Percentiles rank a stretch among this genome's conserved stretches.
phyloP scores from a whole-genome alignment of 2,329 filamentous ascomycete genomes.

The Colletotrichum endophyticum region DNA sequence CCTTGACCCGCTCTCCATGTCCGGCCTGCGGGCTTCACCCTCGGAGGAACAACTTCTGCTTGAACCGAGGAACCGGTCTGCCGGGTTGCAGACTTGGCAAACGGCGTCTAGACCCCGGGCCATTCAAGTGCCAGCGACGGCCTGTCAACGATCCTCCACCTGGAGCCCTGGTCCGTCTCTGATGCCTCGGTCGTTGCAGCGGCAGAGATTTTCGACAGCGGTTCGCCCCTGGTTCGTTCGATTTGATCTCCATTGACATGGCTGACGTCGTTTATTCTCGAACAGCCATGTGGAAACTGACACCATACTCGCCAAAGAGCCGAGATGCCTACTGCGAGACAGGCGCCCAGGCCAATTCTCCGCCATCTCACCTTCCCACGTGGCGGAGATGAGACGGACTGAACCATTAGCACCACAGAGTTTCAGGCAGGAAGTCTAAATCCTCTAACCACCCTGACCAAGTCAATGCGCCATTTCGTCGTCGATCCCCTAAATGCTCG shows the following conservation, averaged over 20 bases:
- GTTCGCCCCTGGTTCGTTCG: neutral
- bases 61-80: slow-evolving; percentile 12
- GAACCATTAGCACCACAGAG: neutral
- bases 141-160: neutral
- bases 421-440: slow-evolving; percentile 18
- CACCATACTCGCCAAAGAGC: neutral
- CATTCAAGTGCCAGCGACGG: neutral
- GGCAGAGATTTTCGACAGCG: neutral
- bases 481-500: neutral
- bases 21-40: neutral
- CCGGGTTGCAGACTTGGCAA: slow-evolving; percentile 5
- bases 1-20: neutral
- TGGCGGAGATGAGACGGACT: slow-evolving; percentile 16
- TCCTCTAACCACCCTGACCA: neutral
- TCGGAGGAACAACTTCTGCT: neutral
- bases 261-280: neutral
- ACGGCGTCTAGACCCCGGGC: slow-evolving; percentile 1
- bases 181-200: neutral
- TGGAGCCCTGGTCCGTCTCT: neutral
- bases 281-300: neutral
- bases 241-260: neutral
- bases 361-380: slow-evolving; percentile 17
- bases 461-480: slow-evolving; percentile 5
- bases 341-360: neutral
- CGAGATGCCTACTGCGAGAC: neutral